A percentile compares a stretch with the other conserved stretches of the same genome.
Evolutionary conservation across 768 basidiomycete genomes (phyloP).

Genomic region (Pleurotus cornucopiae): DNA sequence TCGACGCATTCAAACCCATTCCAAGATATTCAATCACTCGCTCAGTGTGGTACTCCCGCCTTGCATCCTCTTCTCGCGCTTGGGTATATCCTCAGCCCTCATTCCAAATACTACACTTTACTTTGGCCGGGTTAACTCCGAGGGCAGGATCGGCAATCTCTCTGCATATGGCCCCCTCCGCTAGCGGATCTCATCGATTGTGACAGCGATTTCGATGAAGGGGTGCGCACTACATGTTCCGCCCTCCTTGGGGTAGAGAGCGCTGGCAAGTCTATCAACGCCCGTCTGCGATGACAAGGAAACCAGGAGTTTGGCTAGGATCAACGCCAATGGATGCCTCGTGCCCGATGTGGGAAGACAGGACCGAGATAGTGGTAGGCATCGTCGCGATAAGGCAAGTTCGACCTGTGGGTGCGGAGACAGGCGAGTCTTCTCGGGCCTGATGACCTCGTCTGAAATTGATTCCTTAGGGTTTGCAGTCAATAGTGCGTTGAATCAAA

Average conservation of each 20-base stretch:
- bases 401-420: background rate
- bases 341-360: conserved; percentile 1
- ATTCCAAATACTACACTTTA: background rate
- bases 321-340: background rate
- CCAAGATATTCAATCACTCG: background rate
- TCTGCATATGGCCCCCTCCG: background rate
- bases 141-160: background rate
- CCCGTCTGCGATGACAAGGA: background rate
- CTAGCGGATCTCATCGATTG: background rate
- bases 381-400: conserved; percentile 2
- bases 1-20: background rate
- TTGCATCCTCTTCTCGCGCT: background rate
- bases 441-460: too few relatives aligned
- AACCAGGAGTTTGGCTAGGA: background rate
- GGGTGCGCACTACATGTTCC: too few relatives aligned
- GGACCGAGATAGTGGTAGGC: background rate
- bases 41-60: background rate
- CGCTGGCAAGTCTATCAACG: background rate
- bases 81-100: background rate
- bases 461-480: too few relatives aligned
- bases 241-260: background rate
- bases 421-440: background rate
- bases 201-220: too few relatives aligned
- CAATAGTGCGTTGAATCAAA: background rate
- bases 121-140: background rate